Evolutionary conservation across 2,329 filamentous ascomycete species (phyloP).

Genomic region (Phoma sp.): DNA sequence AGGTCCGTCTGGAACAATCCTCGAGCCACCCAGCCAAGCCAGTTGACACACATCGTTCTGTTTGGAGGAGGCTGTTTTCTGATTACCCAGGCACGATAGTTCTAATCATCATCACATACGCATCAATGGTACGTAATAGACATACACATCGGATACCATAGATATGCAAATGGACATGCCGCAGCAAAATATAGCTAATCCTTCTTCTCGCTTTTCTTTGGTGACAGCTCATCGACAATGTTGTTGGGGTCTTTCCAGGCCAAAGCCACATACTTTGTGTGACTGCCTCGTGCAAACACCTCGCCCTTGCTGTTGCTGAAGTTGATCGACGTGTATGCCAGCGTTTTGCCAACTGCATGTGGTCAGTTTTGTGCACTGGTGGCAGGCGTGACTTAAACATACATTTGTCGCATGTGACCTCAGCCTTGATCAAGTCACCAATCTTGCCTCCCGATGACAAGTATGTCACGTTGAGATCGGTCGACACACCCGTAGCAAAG

Average conservation of each 20-base stretch:
- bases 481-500: conserved; percentile 71
- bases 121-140: too few relatives aligned
- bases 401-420: conserved; percentile 72
- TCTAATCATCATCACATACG: too few relatives aligned
- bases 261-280: conserved; percentile 70
- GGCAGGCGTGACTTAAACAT: conserved; percentile 14
- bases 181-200: conserved; percentile 14
- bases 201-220: conserved; percentile 38
- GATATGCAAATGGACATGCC: too few relatives aligned
- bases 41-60: too few relatives aligned
- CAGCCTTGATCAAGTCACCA: conserved; percentile 66
- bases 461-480: conserved; percentile 72
- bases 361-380: background rate
- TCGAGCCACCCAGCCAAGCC: too few relatives aligned
- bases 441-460: conserved; percentile 69
- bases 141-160: too few relatives aligned
- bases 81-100: too few relatives aligned
- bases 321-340: conserved; percentile 68
- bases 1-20: too few relatives aligned
- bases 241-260: conserved; percentile 71
- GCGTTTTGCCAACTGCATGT: conserved; percentile 66
- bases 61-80: too few relatives aligned
- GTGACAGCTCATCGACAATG: conserved; percentile 64
- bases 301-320: conserved; percentile 68
- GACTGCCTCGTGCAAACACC: conserved; percentile 69